Evolutionary conservation across 331 rosid species (phyloP).

Genomic region (Saraca asoca): DNA sequence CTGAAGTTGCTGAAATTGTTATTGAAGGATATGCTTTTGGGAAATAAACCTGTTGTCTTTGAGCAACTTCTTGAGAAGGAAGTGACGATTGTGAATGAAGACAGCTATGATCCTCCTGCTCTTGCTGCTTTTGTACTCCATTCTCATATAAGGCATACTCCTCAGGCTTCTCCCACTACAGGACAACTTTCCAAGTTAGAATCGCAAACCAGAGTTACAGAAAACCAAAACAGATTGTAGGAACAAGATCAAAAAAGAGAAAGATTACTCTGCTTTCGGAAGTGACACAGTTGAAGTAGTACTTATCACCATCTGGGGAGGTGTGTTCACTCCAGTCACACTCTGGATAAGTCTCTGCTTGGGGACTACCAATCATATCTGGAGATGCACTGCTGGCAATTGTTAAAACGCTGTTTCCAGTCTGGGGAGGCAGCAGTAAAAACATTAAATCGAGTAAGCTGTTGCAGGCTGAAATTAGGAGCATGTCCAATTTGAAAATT

Average conservation of each 20-base stretch:
- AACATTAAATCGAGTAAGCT: slow-evolving; percentile 24
- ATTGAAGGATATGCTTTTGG: slow-evolving; percentile 37
- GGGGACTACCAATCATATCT: slow-evolving; percentile 41
- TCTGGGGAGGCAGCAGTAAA: slow-evolving; percentile 46
- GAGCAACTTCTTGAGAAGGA: slow-evolving; percentile 47
- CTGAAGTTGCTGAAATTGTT: slow-evolving; percentile 32
- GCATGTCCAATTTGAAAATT: slow-evolving; percentile 21
- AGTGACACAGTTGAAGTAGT: slow-evolving; percentile 76
- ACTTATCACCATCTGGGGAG: slow-evolving; percentile 81
- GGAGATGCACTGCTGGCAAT: slow-evolving; percentile 43
- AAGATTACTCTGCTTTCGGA: slow-evolving; percentile 79
- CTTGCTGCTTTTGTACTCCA: slow-evolving; percentile 48
- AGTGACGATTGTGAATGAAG: slow-evolving; percentile 37
- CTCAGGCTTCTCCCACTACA: slow-evolving; percentile 93
- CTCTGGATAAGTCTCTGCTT: slow-evolving; percentile 52
- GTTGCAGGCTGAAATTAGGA: slow-evolving; percentile 24
- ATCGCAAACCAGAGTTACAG: slow-evolving; percentile 30
- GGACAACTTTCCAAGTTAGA: slow-evolving; percentile 35
- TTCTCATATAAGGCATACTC: slow-evolving; percentile 63
- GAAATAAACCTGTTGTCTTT: slow-evolving; percentile 45
- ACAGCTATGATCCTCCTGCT: slow-evolving; percentile 44
- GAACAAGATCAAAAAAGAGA: slow-evolving; percentile 35
- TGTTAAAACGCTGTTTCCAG: slow-evolving; percentile 45
- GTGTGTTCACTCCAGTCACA: slow-evolving; percentile 93
- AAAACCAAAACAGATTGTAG: slow-evolving; percentile 29